Evolutionary conservation across 768 basidiomycete species (phyloP), one percentile per base, ranked within the genome.

Genomic region (Tricholoma sp.): DNA sequence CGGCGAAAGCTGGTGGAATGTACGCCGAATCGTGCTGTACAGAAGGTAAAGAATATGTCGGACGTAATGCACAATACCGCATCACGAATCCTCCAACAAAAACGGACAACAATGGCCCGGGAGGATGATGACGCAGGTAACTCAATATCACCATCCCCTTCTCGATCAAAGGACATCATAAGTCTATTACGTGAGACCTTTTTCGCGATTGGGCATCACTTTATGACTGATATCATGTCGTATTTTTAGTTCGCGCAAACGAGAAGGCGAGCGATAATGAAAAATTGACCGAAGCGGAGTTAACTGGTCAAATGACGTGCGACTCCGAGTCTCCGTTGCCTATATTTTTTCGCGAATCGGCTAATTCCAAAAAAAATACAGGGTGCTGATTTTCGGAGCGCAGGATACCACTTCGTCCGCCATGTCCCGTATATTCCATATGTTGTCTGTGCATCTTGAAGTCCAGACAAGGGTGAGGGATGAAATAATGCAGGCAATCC

Each of bases 291-390:
- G 79, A 81, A 53, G 61, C 64, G 22, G 79, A 81, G 57, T 63
- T 81, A 24, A 71, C 77, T 1, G 79, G 77, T 0, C 79, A 81
- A 57, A 78, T 80, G 75, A 78, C 78, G 79, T 78, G 61, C 43
- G 76, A 65, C 45, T 37, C 31, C 24, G 24, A 27, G 53, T 57
- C 41, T 24, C 4, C 22, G 27, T 57, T 41, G 32, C 29, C 34
- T 5, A 5, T 24, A 7, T 14, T 7, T 31, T 21, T n/a, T 43
- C 50, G 19, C 24, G 19, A 18, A 18, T 47, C 53, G 35, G 51
- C 47, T 32, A 39, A 24, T 10, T 24, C 49, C 18, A 41, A 4
- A 14, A 16, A 22, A 27, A 50, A 49, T 39, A 6, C 52, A 80
- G 79, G 3, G 77, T 80, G 12, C 63, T 82, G 27, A 75, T 80